Base-by-base conservation (phyloP, 495 filamentous ascomycete genomes). In the Xylaria cubensis region DNA sequence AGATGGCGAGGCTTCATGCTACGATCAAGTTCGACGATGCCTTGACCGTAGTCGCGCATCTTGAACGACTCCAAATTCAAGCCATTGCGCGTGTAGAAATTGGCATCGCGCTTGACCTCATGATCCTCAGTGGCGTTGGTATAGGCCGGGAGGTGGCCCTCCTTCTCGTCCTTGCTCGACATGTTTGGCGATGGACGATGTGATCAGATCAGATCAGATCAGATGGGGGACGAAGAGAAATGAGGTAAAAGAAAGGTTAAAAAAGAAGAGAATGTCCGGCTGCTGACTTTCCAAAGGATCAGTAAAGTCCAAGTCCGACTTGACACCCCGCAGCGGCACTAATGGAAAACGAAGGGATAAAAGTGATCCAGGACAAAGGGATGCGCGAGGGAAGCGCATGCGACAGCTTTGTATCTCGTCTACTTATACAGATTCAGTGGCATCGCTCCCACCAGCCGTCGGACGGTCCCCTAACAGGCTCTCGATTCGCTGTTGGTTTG, bases 1-100 rank as follows among this genome's bases (percentile, higher is more conserved):
- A 93, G 78, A 79, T 93, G 90, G 61, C 91, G 84, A 36, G 85
- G 83, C 81, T 89, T 89, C 81, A 93, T 83, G 75, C 83, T 85
- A 50, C 90, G 89, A 80, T 92, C 85, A 69, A 88, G 82, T 74
- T 84, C 78, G 46, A 81, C 72, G 50, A 77, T 71, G 50, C 82
- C 80, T 53, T 72, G 36, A 62, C 80, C 83, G 68, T 80, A 75
- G 63, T 80, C 77, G 50, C 84, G 83, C 74, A 78, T 80, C 75
- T 80, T 81, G 80, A 89, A 89, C 5, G 86, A 86, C 17, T 81
- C 81, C 8, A 84, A 32, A 51, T 83, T 88, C 67, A 86, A 74
- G 64, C 87, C 86, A 78, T 84, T 84, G 56, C 86, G 86, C 0
- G 86, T 88, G 70, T 72, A 75, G 75, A 84, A 87, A 69, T 82